Evolutionary conservation across 1,139 yeast species (phyloP).

Genomic region (Blastobotrys aristatus): DNA sequence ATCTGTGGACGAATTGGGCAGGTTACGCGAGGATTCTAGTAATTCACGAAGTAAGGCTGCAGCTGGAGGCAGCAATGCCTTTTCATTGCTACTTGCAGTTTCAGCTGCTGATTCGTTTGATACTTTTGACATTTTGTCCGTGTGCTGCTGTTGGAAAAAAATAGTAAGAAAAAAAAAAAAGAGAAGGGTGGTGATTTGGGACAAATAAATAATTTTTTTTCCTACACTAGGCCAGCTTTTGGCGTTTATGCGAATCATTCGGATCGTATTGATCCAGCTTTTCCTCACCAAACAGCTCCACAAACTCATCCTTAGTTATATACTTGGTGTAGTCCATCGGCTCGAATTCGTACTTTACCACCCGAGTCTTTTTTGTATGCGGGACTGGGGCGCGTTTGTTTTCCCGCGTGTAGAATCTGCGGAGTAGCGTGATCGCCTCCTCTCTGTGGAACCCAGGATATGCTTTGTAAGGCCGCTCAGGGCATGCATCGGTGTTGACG

Average conservation of each 20-base stretch:
- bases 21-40: slow-evolving; percentile 62
- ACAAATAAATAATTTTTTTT: no score
- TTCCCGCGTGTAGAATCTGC: slow-evolving; percentile 80
- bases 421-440: slow-evolving; percentile 74
- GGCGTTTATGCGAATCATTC: background rate
- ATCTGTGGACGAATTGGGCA: slow-evolving; percentile 61
- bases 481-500: slow-evolving; percentile 49
- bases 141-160: background rate
- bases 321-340: slow-evolving; percentile 47
- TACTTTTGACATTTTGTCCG: background rate
- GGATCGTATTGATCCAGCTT: slow-evolving; percentile 33
- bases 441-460: slow-evolving; percentile 75
- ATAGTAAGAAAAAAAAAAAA: background rate
- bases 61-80: slow-evolving; percentile 38
- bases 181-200: background rate
- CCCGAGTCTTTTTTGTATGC: slow-evolving; percentile 66
- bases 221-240: background rate
- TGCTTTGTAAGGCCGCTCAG: slow-evolving; percentile 45
- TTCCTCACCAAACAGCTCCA: slow-evolving; percentile 46
- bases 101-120: slow-evolving; percentile 3
- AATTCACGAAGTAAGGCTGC: slow-evolving; percentile 52
- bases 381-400: slow-evolving; percentile 83
- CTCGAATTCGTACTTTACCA: slow-evolving; percentile 66
- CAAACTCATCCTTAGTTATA: slow-evolving; percentile 44
- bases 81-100: background rate